Evolutionary conservation across 2,329 filamentous ascomycete species (phyloP).

Genomic region (Epicoccum sorghinum): DNA sequence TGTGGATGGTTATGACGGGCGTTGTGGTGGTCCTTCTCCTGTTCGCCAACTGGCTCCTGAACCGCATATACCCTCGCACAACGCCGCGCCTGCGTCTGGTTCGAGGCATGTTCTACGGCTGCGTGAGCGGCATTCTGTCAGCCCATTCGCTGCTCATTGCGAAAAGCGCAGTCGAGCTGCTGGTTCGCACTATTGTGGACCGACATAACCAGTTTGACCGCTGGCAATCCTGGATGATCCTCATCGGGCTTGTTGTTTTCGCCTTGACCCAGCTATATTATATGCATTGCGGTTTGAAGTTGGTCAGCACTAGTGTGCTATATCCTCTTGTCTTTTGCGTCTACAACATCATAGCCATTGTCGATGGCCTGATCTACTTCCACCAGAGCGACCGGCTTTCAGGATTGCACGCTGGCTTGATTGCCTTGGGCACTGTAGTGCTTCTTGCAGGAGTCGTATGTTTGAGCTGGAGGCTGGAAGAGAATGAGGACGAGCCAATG

Average conservation of each 20-base stretch:
- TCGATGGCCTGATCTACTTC: constrained; percentile 97
- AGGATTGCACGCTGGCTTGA: constrained; percentile 76
- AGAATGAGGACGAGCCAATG: constrained; percentile 68
- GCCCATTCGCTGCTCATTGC: constrained; percentile 92
- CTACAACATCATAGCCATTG: constrained; percentile 98
- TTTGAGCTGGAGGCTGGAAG: constrained; percentile 89
- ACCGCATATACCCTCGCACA: constrained; percentile 47
- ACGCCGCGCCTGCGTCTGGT: constrained; percentile 74
- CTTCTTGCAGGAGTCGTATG: constrained; percentile 87
- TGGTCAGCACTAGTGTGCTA: constrained; percentile 92
- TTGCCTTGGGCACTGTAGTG: constrained; percentile 84
- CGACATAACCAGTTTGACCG: constrained; percentile 90
- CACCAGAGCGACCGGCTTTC: constrained; percentile 82
- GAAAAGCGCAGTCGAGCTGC: constrained; percentile 93
- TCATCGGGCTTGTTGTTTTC: constrained; percentile 78
- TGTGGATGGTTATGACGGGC: constrained; percentile 86
- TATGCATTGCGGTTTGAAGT: constrained; percentile 88
- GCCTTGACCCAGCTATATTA: constrained; percentile 94
- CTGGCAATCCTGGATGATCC: constrained; percentile 93
- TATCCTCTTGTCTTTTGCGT: constrained; percentile 98
- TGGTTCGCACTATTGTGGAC: constrained; percentile 85
- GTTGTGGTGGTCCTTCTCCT: constrained; percentile 74
- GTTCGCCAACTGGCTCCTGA: constrained; percentile 49
- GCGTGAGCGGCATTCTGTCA: constrained; percentile 87
- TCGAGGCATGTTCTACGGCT: constrained; percentile 85